phyloP scores from a whole-genome alignment of 805 yeast species.

The Pichia nanzhaoensis region DNA sequence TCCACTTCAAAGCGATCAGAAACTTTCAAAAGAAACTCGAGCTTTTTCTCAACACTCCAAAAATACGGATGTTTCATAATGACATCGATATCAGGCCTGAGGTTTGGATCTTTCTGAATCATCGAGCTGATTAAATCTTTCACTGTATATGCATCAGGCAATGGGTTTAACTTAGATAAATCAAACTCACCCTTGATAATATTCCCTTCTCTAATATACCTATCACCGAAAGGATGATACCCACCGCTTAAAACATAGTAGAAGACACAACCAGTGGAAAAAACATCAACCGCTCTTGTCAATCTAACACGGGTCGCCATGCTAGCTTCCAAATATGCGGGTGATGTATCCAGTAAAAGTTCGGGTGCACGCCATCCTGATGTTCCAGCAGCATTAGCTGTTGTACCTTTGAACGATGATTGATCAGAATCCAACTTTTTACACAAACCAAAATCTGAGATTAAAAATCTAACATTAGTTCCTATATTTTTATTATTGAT shows the following conservation, averaged over 20 bases:
- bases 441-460: slow-evolving; percentile 95
- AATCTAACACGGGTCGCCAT: slow-evolving; percentile 44
- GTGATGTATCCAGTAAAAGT: slow-evolving; percentile 41
- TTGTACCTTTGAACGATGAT: slow-evolving; percentile 87
- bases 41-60: slow-evolving; percentile 67
- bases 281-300: slow-evolving; percentile 87
- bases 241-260: slow-evolving; percentile 81
- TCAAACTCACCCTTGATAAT: slow-evolving; percentile 62
- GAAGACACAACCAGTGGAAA: slow-evolving; percentile 91
- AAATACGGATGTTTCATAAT: slow-evolving; percentile 83
- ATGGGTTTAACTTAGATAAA: slow-evolving; percentile 39
- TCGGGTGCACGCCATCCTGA: slow-evolving; percentile 99
- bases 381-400: slow-evolving; percentile 92
- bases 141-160: slow-evolving; percentile 54
- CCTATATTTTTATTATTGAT: slow-evolving; percentile 22
- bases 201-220: slow-evolving; percentile 81
- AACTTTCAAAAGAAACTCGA: slow-evolving; percentile 79
- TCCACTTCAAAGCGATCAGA: slow-evolving; percentile 91
- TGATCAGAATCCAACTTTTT: slow-evolving; percentile 88
- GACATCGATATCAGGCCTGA: slow-evolving; percentile 62
- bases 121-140: slow-evolving; percentile 63
- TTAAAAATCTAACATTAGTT: slow-evolving; percentile 59
- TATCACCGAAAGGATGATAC: slow-evolving; percentile 91
- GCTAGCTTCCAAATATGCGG: slow-evolving; percentile 17
- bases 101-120: slow-evolving; percentile 60